A percentile compares a stretch with the other conserved stretches of the same genome.
Conservation (phyloP, 2,329 filamentous ascomycete species). For the Fusarium sp. region DNA sequence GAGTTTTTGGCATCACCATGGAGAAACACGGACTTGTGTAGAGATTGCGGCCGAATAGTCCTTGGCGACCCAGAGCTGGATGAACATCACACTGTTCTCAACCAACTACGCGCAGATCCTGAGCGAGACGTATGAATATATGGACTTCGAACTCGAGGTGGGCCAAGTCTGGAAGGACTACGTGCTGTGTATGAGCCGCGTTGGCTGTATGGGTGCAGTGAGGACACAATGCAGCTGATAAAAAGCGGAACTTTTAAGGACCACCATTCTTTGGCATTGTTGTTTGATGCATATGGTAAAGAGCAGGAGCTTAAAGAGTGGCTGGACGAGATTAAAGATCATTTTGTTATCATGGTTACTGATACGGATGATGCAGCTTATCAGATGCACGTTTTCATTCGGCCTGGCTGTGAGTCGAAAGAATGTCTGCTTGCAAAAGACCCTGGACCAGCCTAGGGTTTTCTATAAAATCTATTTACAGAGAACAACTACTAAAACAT, state of each 20-base stretch:
- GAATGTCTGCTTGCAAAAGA: neutral
- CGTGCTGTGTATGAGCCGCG: neutral
- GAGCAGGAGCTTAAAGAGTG: neutral
- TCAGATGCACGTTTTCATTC: neutral
- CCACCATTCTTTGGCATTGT: neutral
- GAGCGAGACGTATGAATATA: neutral
- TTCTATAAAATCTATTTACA: neutral
- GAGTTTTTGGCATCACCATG: neutral
- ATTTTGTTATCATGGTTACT: neutral
- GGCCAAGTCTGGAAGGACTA: neutral
- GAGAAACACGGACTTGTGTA: neutral
- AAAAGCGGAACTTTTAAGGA: accelerated
- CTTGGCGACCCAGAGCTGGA: neutral
- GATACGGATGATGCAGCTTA: neutral
- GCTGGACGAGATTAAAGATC: neutral
- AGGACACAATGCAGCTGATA: neutral
- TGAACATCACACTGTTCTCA: neutral
- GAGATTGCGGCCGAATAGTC: neutral
- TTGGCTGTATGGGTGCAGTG: neutral
- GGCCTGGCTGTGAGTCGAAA: neutral
- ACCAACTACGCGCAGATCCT: neutral
- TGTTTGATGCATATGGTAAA: neutral
- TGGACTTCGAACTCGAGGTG: neutral
- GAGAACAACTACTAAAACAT: neutral
- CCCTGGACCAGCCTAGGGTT: neutral